A percentile compares a stretch with the other conserved stretches of the same genome.
Conservation (phyloP, 768 basidiomycete genomes). For the Phaffia tasmanica region DNA sequence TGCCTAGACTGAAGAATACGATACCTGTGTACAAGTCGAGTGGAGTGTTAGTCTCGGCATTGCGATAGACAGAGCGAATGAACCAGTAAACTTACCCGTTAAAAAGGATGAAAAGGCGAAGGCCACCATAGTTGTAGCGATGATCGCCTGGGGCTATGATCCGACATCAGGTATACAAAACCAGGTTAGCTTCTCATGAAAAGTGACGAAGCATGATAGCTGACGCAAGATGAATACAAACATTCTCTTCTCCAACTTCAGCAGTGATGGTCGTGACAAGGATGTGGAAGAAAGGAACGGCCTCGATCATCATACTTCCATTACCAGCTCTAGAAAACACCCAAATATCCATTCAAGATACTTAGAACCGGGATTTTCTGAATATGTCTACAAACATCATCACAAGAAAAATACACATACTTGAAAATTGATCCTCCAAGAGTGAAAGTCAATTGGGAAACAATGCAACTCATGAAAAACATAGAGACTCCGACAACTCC, state of each 20-base stretch:
- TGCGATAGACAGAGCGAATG: slow-evolving; percentile 6
- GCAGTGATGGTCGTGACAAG: slow-evolving; percentile 63
- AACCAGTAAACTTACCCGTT: slow-evolving; percentile 49
- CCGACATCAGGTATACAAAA: background rate
- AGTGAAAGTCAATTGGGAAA: slow-evolving; percentile 75
- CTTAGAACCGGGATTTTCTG: no score
- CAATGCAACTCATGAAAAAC: slow-evolving; percentile 74
- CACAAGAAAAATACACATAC: slow-evolving; percentile 33
- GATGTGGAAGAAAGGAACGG: slow-evolving; percentile 79
- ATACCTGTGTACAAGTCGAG: slow-evolving; percentile 44
- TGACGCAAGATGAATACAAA: slow-evolving; percentile 25
- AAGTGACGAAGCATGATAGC: background rate
- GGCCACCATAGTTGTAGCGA: slow-evolving; percentile 85
- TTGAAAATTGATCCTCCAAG: slow-evolving; percentile 79
- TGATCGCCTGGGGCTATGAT: slow-evolving; percentile 47
- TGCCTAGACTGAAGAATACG: slow-evolving; percentile 75
- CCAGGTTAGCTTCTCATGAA: background rate
- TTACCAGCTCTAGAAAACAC: slow-evolving; percentile 24
- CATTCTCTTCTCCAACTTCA: slow-evolving; percentile 59
- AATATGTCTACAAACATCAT: no score
- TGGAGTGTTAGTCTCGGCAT: slow-evolving; percentile 28
- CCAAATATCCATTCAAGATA: background rate
- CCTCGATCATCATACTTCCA: slow-evolving; percentile 73
- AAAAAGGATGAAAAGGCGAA: slow-evolving; percentile 77
- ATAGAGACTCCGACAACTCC: slow-evolving; percentile 87